phyloP scores from a whole-genome alignment of 129 eudicot species.

The Lactuca sativa region DNA sequence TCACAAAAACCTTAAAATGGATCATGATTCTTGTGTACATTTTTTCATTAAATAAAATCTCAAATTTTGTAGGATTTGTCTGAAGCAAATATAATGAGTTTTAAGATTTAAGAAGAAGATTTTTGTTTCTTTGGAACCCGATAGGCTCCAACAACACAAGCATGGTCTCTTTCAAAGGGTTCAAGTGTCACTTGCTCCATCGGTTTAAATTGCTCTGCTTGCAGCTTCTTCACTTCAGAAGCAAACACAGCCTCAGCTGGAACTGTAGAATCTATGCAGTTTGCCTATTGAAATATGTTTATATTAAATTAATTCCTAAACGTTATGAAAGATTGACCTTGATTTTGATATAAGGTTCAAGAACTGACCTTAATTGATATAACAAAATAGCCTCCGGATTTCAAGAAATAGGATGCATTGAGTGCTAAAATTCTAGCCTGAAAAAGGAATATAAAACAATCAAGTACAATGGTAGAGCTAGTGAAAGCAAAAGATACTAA shows the following conservation, averaged over 20 bases:
- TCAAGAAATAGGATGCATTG: conserved; percentile 84
- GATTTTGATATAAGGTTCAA: too few relatives aligned
- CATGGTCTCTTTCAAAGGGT: conserved; percentile 84
- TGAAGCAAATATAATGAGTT: too few relatives aligned
- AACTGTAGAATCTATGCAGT: conserved; percentile 88
- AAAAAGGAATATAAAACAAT: neutral
- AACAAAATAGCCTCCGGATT: conserved; percentile 86
- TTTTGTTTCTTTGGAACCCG: conserved; percentile 75
- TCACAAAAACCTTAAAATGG: neutral
- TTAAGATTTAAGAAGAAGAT: conserved; percentile 33
- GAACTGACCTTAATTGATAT: conserved; percentile 77
- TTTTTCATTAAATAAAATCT: neutral
- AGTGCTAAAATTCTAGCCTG: conserved; percentile 93
- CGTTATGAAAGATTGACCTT: too few relatives aligned
- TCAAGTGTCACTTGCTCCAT: conserved; percentile 77
- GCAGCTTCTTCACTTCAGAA: conserved; percentile 75
- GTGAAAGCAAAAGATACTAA: too few relatives aligned
- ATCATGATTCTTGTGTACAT: neutral
- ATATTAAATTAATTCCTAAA: too few relatives aligned
- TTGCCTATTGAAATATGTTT: conserved; percentile 45
- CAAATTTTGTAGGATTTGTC: neutral
- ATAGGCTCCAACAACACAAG: conserved; percentile 77
- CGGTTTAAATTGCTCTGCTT: conserved; percentile 78
- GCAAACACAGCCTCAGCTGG: conserved; percentile 95
- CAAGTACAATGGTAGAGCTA: neutral